phyloP scores from a whole-genome alignment of 352 stramenopile genomes.

The Pythium myriotylum region DNA sequence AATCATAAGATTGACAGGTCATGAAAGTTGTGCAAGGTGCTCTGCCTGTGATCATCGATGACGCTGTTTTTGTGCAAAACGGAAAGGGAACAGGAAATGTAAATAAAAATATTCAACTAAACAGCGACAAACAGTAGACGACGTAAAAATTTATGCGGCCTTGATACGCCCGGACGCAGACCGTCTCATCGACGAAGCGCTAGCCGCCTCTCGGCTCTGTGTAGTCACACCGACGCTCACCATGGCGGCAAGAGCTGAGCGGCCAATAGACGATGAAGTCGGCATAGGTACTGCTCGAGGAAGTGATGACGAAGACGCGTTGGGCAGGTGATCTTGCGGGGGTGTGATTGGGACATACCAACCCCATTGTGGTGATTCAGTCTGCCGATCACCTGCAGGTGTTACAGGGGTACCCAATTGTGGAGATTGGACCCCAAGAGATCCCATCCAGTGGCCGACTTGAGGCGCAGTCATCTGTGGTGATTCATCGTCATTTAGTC shows the following conservation, averaged over 20 bases:
- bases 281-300: constrained; percentile 5
- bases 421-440: constrained; percentile 18
- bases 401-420: constrained; percentile 3
- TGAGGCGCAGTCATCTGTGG: not conserved
- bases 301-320: constrained; percentile 9
- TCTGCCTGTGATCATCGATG: no score
- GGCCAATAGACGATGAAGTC: not conserved
- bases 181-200: constrained; percentile 19
- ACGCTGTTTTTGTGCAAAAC: no score
- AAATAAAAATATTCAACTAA: not conserved
- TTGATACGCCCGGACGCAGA: constrained; percentile 32
- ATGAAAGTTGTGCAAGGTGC: no score
- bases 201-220: not conserved
- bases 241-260: not conserved
- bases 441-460: constrained; percentile 24
- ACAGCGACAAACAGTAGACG: not conserved
- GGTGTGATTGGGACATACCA: constrained; percentile 89
- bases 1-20: no score
- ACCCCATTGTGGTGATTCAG: constrained; percentile 82
- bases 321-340: constrained; percentile 55
- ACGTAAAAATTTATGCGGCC: constrained; percentile 9
- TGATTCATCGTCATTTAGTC: constrained; percentile 2
- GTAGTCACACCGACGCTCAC: not conserved
- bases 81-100: no score
- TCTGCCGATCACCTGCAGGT: constrained; percentile 33